Base-by-base conservation (phyloP, 2,329 filamentous ascomycete genomes). In the Exophiala mesophila region DNA sequence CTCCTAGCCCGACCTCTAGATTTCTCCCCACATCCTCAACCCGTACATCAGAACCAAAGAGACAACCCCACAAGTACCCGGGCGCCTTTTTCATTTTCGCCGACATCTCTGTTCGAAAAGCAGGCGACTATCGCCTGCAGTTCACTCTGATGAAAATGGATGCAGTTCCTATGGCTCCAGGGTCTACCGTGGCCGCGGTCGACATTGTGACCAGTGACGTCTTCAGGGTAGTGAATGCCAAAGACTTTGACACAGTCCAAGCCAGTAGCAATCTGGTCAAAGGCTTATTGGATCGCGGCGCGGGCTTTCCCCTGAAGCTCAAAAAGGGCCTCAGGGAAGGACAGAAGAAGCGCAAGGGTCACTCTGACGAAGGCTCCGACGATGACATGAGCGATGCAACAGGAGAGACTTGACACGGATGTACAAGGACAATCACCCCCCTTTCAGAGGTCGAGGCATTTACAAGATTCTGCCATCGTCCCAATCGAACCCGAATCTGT, bases 1-100 rank as follows among this genome's bases (percentile, higher is more conserved):
- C 47, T 24, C 39, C 39, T 0, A 49, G 46, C 34, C 53, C 41
- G n/a, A 52, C 39, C 7, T 38, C 41, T 8, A 47, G 44, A 29
- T 53, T 52, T 36, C 30, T 50, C 28, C 39, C 42, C 16, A 39
- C 19, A 15, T 24, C 48, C 7, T 31, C 36, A 3, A 21, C 19
- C 2, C 33, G 13, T 9, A 12, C 26, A 12, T 35, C n/a, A 43
- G 29, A 39, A 26, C 41, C 19, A 24, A 36, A 33, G 39, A 44
- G 41, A 20, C 16, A 21, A 10, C 28, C 41, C 20, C 39, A 46
- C 15, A 37, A 32, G 32, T 54, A 59, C 3, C 66, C 67, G 3
- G 62, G 65, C 15, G 61, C 63, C 2, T 72, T 71, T 49, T 72
- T 71, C 51, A 66, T 71, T 18, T 72, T 72, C 38, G 60, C 67